A percentile compares a stretch with the other conserved stretches of the same genome.
Conservation (phyloP, 495 filamentous ascomycete species). For the Penicillium arizonense region DNA sequence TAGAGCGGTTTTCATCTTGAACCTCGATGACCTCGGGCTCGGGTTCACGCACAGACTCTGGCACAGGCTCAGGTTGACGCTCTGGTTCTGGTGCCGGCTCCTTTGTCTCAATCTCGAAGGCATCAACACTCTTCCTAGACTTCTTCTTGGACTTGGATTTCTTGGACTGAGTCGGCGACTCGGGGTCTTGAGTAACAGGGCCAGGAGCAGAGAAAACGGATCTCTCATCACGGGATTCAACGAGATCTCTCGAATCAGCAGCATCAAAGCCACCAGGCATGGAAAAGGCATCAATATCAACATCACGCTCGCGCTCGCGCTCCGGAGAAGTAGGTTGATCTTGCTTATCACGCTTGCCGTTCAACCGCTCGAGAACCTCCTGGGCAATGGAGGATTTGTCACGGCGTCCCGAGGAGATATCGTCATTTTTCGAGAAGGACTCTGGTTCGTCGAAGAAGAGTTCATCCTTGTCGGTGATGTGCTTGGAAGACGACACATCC, state of each 20-base stretch:
- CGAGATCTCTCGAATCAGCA: slow-evolving; percentile 6
- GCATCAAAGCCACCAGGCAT: slow-evolving; percentile 45
- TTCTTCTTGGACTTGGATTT: slow-evolving; percentile 7
- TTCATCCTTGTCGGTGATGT: slow-evolving; percentile 17
- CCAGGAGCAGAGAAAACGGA: not conserved
- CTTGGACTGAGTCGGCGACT: slow-evolving; percentile 6
- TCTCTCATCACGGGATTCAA: not conserved
- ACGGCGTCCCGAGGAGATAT: not conserved
- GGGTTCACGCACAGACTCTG: too few relatives aligned
- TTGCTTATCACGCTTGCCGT: slow-evolving; percentile 14
- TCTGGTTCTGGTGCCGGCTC: too few relatives aligned
- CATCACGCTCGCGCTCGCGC: not conserved
- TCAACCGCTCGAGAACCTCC: slow-evolving; percentile 29
- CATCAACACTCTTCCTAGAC: not conserved
- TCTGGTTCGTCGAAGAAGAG: slow-evolving; percentile 25
- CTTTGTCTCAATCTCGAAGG: not conserved
- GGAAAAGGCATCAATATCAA: slow-evolving; percentile 21
- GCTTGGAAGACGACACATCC: slow-evolving; percentile 3
- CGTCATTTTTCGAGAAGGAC: slow-evolving; percentile 6
- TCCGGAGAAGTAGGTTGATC: slow-evolving; percentile 14
- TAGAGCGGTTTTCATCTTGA: not conserved
- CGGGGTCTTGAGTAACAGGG: not conserved
- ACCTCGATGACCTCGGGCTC: not conserved
- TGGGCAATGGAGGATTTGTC: slow-evolving; percentile 26
- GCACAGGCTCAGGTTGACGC: too few relatives aligned